Percentiles rank a stretch among this genome's conserved stretches.
phyloP scores from a whole-genome alignment of 129 eudicot species.

The Centaurea solstitialis region DNA sequence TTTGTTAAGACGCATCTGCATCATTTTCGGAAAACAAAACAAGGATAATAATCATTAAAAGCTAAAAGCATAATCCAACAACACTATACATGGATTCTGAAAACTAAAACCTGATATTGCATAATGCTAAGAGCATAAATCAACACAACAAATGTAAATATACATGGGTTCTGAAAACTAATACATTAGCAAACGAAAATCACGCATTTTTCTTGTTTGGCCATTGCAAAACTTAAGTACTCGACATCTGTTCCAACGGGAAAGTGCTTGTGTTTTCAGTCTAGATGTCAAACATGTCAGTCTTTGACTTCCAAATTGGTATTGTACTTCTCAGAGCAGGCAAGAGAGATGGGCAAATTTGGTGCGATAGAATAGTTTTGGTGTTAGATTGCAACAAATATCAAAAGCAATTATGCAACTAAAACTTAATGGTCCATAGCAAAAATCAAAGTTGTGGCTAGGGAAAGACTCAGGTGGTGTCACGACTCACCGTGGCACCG shows the following conservation, averaged over 20 bases:
- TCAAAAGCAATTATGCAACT: neutral
- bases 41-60: neutral
- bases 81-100: neutral
- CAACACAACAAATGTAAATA: neutral
- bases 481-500: too few species aligned
- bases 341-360: neutral
- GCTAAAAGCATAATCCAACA: neutral
- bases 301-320: neutral
- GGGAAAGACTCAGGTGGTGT: too few species aligned
- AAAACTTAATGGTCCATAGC: neutral
- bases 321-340: neutral
- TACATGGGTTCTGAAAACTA: neutral
- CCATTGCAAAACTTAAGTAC: neutral
- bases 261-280: neutral
- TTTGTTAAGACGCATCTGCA: conserved; percentile 97
- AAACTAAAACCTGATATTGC: neutral
- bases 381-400: neutral
- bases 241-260: neutral
- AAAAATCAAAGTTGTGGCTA: neutral
- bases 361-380: neutral
- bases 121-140: neutral
- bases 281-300: neutral
- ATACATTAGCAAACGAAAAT: neutral
- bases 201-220: neutral
- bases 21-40: neutral